Evolutionary conservation across 148 eudicot species (phyloP), one percentile per base, ranked within the genome.

Genomic region (Diospyros lotus): DNA sequence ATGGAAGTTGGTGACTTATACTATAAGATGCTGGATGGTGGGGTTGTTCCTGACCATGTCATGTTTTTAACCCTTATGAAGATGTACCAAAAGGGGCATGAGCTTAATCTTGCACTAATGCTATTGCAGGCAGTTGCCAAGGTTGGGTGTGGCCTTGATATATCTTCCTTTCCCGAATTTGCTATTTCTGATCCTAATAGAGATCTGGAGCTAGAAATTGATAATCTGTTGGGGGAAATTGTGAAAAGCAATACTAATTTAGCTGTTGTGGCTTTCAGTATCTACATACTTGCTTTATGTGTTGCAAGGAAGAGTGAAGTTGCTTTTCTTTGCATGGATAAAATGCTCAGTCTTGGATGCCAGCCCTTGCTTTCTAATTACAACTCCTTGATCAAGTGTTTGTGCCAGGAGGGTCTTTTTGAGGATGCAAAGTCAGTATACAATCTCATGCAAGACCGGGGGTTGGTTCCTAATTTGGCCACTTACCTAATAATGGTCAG

Each of bases 371-470:
- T 75, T 43, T 82, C 86, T 15, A 82, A 84, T 66, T 85, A 80
- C 76, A 85, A 85, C 75, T 85, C 88, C 43, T 68, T 85, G 82
- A 78, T 85, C 60, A 85, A 78, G 79, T 75, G 81, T 60, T 75
- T 82, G 75, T 77, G 48, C 53, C 76, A 75, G 41, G 71, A 85
- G 52, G 88, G 88, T 48, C 60, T 64, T 46, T 74, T 55, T 58
- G 76, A 75, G 72, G 71, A 53, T 76, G 86, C 72, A 38, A 70
- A 67, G 66, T 46, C 72, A 40, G 39, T 85, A 13, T 62, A 75
- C 75, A 78, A 78, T 42, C 76, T 77, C 76, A 85, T 85, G 88
- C 80, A 80, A 73, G 73, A 73, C 45, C 72, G 58, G 39, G 85
- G 88, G 3, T 44, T 79, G 6, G 70, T 77, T 59, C 88, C 86